phyloP scores from a whole-genome alignment of 2,329 filamentous ascomycete genomes.

The Fusarium neocosmosporiellum region DNA sequence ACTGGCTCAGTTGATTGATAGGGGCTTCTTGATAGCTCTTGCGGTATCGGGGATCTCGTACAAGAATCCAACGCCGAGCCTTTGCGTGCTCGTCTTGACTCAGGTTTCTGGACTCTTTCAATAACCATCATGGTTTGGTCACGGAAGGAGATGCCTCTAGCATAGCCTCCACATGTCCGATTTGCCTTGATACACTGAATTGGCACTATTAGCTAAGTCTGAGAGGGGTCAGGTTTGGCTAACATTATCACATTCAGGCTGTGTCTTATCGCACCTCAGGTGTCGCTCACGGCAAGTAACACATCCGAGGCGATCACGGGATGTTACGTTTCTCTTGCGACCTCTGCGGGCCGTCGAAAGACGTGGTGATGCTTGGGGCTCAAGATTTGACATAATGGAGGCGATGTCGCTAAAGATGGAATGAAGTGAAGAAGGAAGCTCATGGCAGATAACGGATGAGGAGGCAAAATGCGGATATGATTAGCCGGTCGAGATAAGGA shows the following conservation, averaged over 20 bases:
- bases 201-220: background rate
- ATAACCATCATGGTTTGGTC: background rate
- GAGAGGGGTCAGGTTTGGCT: background rate
- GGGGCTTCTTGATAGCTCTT: background rate
- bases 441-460: background rate
- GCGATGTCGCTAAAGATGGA: background rate
- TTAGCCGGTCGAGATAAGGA: background rate
- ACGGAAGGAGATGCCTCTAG: background rate
- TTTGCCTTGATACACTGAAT: background rate
- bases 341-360: background rate
- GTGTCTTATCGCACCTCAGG: background rate
- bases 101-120: background rate
- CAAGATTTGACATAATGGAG: background rate
- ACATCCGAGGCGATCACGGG: background rate
- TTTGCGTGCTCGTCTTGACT: background rate
- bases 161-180: background rate
- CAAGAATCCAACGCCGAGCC: background rate
- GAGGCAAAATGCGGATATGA: background rate
- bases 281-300: background rate
- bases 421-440: background rate
- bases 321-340: background rate
- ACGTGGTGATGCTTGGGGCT: background rate
- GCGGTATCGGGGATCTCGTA: background rate
- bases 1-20: background rate
- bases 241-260: background rate